Evolutionary conservation across 2,329 filamentous ascomycete species (phyloP).

Genomic region (Beauveria brongniartii): DNA sequence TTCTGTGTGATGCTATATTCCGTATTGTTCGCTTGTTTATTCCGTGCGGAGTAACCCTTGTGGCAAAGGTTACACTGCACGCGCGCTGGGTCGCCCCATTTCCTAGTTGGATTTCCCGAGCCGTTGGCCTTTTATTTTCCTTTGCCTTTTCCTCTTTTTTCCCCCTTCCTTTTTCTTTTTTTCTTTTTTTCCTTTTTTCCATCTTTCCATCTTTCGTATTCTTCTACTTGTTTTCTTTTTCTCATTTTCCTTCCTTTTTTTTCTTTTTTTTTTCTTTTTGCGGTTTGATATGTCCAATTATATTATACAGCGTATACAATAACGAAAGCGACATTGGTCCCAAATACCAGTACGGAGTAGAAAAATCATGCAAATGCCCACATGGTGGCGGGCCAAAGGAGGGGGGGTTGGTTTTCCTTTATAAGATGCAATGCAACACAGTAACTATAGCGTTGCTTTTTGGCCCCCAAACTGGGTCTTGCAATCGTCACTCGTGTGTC

Average conservation of each 20-base stretch:
- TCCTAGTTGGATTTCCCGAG: no score
- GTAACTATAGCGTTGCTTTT: neutral
- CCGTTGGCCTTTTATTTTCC: no score
- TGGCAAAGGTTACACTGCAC: no score
- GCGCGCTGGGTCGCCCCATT: no score
- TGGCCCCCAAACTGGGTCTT: neutral
- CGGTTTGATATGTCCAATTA: neutral
- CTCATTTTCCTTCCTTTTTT: neutral
- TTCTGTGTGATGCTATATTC: no score
- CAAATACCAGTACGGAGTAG: no score
- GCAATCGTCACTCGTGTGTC: neutral
- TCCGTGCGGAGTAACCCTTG: no score
- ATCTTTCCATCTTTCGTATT: neutral
- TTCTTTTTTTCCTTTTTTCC: no score
- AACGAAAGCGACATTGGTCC: neutral
- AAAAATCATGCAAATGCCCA: neutral
- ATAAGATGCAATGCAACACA: neutral
- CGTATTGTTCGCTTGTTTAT: no score
- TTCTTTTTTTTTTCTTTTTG: neutral
- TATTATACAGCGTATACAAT: neutral
- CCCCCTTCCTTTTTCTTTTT: no score
- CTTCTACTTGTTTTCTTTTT: no score
- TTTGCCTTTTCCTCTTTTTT: no score
- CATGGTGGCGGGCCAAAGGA: neutral
- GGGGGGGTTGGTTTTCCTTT: neutral